These are phyloP conservation scores for Rhododendron ovatum DNA, from an alignment of 148 eudicot species.

Conservation along the genomic window DNA sequence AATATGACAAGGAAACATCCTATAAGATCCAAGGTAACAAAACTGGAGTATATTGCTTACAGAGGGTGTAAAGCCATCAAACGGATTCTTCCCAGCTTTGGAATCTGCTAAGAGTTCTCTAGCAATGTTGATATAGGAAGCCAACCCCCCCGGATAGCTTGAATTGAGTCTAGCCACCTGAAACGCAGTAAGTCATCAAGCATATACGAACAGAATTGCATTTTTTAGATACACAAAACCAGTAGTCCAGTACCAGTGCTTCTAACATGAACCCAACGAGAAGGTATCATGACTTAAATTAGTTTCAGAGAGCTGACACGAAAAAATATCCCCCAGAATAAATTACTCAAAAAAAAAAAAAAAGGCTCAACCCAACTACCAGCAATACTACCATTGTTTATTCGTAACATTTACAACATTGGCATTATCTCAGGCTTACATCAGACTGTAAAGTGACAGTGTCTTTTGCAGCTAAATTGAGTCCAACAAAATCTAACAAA, in stretches of 20 bases:
- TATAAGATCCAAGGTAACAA: not conserved
- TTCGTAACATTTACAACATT: not conserved
- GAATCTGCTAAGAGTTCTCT: constrained; percentile 84
- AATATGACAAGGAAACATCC: not conserved
- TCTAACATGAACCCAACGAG: not conserved
- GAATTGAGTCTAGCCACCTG: constrained; percentile 73
- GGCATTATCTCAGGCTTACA: not conserved
- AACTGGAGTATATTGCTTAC: constrained; percentile 41
- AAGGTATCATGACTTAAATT: not conserved
- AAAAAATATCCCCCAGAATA: not conserved
- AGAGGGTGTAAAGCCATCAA: constrained; percentile 90
- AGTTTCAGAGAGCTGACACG: not conserved
- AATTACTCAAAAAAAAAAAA: not conserved
- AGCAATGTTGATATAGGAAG: constrained; percentile 75
- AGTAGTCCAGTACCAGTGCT: not conserved
- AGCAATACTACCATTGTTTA: not conserved
- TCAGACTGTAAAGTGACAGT: not conserved
- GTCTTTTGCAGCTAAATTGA: not conserved
- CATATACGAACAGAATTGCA: not conserved
- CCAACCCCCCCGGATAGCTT: constrained; percentile 88
- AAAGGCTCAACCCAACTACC: too few relatives aligned
- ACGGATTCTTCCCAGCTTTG: constrained; percentile 88
- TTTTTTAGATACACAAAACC: not conserved
- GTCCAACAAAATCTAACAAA: not conserved
- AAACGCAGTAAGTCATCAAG: constrained; percentile 6